Conservation (phyloP, 352 stramenopile species). For the Thalassiosira exigua region DNA sequence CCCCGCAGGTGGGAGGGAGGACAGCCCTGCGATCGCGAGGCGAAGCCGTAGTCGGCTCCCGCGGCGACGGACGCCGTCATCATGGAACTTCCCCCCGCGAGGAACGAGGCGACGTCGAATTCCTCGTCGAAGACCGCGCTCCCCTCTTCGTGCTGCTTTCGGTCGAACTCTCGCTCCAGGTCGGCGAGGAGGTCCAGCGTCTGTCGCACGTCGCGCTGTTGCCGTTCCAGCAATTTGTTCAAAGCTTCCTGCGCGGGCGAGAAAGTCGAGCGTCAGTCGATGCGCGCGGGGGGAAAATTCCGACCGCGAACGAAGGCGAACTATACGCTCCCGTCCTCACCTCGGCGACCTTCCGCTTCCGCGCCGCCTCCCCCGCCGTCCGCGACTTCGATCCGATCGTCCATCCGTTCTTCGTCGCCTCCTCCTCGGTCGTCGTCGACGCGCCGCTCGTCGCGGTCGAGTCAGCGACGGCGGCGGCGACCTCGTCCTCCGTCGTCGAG, state of each 20-base stretch:
- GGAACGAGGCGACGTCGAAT: not conserved
- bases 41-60: constrained; percentile 69
- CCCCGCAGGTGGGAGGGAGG: constrained; percentile 6
- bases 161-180: constrained; percentile 29
- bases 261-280: not conserved
- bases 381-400: constrained; percentile 22
- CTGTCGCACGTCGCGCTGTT: constrained; percentile 54
- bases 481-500: not conserved
- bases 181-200: constrained; percentile 51
- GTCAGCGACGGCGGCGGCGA: not conserved
- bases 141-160: not conserved
- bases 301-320: not conserved
- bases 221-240: constrained; percentile 47
- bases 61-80: constrained; percentile 53
- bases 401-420: constrained; percentile 1
- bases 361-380: constrained; percentile 9
- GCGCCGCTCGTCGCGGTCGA: not conserved
- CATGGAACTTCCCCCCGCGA: not conserved
- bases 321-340: not conserved
- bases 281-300: not conserved
- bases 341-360: constrained; percentile 29
- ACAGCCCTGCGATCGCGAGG: constrained; percentile 63
- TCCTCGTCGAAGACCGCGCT: not conserved
- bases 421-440: not conserved
- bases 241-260: constrained; percentile 29